These are phyloP conservation scores for Penicillium fimorum DNA, from an alignment of 495 filamentous ascomycete genomes.

Conservation along the genomic window DNA sequence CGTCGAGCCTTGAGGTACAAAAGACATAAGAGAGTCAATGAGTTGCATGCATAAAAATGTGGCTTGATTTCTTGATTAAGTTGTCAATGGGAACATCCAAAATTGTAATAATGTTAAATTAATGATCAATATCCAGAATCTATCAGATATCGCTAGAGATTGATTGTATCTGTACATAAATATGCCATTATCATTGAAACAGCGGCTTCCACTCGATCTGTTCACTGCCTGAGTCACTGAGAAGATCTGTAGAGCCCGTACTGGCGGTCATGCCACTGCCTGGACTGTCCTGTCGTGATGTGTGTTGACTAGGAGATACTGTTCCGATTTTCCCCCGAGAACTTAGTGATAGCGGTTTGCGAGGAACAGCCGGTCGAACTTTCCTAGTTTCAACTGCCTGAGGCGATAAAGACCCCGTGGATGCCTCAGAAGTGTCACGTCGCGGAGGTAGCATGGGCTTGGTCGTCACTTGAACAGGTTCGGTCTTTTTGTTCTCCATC, in stretches of 20 bases:
- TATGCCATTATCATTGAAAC: slow-evolving; percentile 21
- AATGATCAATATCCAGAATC: background rate
- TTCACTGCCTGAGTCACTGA: slow-evolving; percentile 26
- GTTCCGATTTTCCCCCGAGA: slow-evolving; percentile 11
- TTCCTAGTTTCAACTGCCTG: background rate
- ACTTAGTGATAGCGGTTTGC: slow-evolving; percentile 35
- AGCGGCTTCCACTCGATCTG: slow-evolving; percentile 38
- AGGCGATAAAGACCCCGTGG: background rate
- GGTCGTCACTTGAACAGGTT: slow-evolving; percentile 2
- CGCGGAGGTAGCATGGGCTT: slow-evolving; percentile 19
- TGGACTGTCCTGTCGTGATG: background rate
- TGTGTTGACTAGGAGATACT: background rate
- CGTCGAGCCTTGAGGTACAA: background rate
- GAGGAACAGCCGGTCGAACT: slow-evolving; percentile 33
- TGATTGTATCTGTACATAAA: background rate
- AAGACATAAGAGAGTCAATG: background rate
- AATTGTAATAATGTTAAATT: background rate
- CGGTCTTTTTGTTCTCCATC: slow-evolving; percentile 5
- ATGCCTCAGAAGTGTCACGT: slow-evolving; percentile 5
- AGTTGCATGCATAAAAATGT: background rate
- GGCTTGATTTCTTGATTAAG: too few species aligned
- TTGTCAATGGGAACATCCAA: background rate
- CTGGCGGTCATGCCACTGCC: too few species aligned
- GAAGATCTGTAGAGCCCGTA: slow-evolving; percentile 22
- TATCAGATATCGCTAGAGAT: background rate